phyloP scores from a whole-genome alignment of 2,329 filamentous ascomycete species.

The Trichoderma atrobrunneum region DNA sequence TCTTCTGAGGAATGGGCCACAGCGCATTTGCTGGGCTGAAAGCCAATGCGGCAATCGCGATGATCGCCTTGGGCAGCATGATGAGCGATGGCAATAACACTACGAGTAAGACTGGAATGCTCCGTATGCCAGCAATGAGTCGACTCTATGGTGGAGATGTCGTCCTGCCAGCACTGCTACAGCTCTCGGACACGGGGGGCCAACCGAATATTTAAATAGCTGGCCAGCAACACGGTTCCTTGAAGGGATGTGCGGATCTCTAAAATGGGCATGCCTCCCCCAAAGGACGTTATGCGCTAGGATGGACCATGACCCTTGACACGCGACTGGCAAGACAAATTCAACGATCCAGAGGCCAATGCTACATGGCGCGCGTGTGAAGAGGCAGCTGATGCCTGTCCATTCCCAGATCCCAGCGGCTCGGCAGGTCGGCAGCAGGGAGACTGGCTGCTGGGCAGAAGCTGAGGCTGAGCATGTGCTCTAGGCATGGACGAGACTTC shows the following conservation, averaged over 20 bases:
- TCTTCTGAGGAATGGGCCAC: constrained; percentile 56
- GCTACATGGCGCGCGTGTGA: background rate
- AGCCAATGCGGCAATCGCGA: constrained; percentile 41
- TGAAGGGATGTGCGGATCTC: constrained; percentile 1
- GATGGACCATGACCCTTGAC: constrained; percentile 12
- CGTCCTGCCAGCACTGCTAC: background rate
- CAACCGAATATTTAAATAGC: constrained; percentile 7
- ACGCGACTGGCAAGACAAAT: constrained; percentile 4
- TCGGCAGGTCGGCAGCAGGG: constrained; percentile 16
- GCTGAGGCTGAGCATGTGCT: constrained; percentile 10
- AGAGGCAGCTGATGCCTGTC: constrained; percentile 3
- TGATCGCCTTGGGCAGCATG: constrained; percentile 19
- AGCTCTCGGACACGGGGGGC: background rate
- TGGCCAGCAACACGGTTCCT: background rate
- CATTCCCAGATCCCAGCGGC: background rate
- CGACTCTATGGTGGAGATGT: background rate
- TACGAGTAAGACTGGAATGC: background rate
- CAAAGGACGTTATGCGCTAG: background rate
- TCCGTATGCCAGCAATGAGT: background rate
- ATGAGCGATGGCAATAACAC: background rate
- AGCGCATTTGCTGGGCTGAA: constrained; percentile 46
- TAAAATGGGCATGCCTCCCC: background rate
- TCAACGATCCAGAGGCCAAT: constrained; percentile 5
- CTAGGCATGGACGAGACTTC: background rate
- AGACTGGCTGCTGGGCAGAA: background rate